These are phyloP conservation scores for Aspergillus sp. DNA, from an alignment of 2,329 filamentous ascomycete species.

Conservation along the genomic window DNA sequence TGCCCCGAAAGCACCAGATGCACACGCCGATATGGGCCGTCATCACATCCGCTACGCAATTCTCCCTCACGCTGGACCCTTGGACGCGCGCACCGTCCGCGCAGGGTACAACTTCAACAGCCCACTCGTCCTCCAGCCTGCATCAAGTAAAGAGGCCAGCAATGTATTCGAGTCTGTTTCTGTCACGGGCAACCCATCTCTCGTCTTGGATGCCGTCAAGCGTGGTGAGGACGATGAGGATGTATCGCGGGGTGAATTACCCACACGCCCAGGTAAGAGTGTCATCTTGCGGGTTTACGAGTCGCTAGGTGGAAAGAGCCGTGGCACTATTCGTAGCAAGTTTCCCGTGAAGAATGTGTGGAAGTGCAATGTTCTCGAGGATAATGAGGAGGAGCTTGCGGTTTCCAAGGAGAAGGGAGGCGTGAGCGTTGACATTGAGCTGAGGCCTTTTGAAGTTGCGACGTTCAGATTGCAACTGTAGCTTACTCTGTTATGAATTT, in stretches of 20 bases:
- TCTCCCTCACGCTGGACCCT: constrained; percentile 70
- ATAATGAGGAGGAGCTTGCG: constrained; percentile 67
- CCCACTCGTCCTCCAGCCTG: constrained; percentile 58
- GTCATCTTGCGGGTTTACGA: constrained; percentile 86
- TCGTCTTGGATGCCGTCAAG: constrained; percentile 87
- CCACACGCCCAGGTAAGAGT: constrained; percentile 66
- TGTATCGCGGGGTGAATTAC: constrained; percentile 54
- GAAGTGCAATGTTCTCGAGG: constrained; percentile 85
- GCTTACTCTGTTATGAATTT: too few species aligned
- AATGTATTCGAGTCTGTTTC: constrained; percentile 54
- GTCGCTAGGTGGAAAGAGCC: constrained; percentile 73
- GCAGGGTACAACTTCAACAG: constrained; percentile 90
- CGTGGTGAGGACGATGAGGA: constrained; percentile 85
- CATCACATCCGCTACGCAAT: constrained; percentile 89
- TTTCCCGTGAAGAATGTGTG: constrained; percentile 70
- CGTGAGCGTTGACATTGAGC: constrained; percentile 54
- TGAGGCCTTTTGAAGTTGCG: constrained; percentile 81
- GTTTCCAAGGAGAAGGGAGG: constrained; percentile 34
- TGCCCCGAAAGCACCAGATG: constrained; percentile 87
- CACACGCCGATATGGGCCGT: constrained; percentile 86
- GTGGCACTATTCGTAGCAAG: constrained; percentile 63
- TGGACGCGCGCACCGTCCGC: constrained; percentile 70
- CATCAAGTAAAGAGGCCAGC: constrained; percentile 15
- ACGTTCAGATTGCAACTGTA: constrained; percentile 65
- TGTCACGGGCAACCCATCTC: constrained; percentile 60